These are phyloP conservation scores for Hippophae gyantsensis DNA, from an alignment of 306 rosid species.

Conservation along the genomic window DNA sequence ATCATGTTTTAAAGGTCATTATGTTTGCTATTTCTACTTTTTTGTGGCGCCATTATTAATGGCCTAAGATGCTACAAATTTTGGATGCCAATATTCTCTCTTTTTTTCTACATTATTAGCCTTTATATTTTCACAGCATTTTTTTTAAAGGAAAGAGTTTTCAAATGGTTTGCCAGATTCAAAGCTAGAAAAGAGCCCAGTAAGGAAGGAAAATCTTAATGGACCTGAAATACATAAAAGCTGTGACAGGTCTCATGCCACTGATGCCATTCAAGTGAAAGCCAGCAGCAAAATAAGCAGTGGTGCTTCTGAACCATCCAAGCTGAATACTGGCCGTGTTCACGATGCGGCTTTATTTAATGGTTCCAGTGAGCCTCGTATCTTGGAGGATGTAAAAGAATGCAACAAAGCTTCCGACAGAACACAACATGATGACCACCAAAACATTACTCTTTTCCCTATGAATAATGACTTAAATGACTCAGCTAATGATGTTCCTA, in stretches of 20 bases:
- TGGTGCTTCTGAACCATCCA: constrained; percentile 10
- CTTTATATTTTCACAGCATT: neutral
- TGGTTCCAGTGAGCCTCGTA: constrained; percentile 15
- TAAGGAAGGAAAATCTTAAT: constrained; percentile 13
- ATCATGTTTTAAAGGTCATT: no score
- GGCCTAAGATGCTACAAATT: no score
- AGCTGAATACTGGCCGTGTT: constrained; percentile 21
- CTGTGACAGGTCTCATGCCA: constrained; percentile 9
- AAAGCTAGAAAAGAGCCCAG: constrained; percentile 22
- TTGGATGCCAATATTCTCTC: neutral
- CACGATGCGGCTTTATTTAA: constrained; percentile 5
- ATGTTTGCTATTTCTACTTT: no score
- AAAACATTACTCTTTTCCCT: constrained; percentile 13
- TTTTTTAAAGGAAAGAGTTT: constrained; percentile 25
- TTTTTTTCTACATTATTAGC: neutral
- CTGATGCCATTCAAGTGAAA: constrained; percentile 18
- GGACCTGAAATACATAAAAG: constrained; percentile 9
- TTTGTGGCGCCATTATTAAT: no score
- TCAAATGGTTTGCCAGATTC: constrained; percentile 27
- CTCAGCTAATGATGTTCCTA: constrained; percentile 28
- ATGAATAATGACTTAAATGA: constrained; percentile 24
- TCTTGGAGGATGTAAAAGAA: constrained; percentile 21
- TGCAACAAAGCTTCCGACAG: constrained; percentile 13
- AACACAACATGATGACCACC: constrained; percentile 22
- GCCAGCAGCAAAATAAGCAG: constrained; percentile 10